Conservation (phyloP, 2,329 filamentous ascomycete genomes). For the Hortaea sp. region DNA sequence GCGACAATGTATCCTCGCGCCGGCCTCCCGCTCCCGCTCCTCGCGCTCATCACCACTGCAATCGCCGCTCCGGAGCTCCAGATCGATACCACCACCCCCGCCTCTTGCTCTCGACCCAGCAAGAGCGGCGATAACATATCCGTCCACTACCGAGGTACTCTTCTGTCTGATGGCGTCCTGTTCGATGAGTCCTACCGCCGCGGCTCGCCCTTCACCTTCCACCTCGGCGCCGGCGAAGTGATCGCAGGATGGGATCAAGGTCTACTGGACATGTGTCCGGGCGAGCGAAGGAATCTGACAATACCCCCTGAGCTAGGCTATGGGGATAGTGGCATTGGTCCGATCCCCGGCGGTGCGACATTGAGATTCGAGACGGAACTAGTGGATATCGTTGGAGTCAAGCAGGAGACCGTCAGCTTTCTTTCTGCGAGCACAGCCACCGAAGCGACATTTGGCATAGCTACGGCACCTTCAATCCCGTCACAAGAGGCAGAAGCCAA, state of each 20-base stretch:
- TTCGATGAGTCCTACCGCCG: constrained; percentile 83
- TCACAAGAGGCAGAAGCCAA: constrained; percentile 3
- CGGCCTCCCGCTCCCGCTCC: constrained; percentile 8
- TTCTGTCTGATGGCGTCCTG: constrained; percentile 53
- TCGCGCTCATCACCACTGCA: constrained; percentile 8
- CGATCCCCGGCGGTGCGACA: constrained; percentile 69
- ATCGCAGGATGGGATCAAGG: constrained; percentile 95
- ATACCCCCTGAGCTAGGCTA: constrained; percentile 84
- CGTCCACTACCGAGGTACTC: constrained; percentile 41
- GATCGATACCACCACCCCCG: constrained; percentile 34
- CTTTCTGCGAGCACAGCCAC: constrained; percentile 2
- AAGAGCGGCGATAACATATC: constrained; percentile 36
- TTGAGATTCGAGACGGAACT: constrained; percentile 90
- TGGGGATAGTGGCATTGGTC: constrained; percentile 60
- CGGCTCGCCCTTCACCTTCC: constrained; percentile 65
- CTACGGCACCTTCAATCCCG: constrained; percentile 16
- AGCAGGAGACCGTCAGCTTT: constrained; percentile 12
- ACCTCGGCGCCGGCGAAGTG: constrained; percentile 68
- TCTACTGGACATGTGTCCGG: constrained; percentile 86
- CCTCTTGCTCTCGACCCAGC: constrained; percentile 35
- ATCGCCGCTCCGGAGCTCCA: constrained; percentile 12
- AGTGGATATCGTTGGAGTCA: constrained; percentile 67
- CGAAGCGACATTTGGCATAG: constrained; percentile 10
- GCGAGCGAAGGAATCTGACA: constrained; percentile 78
- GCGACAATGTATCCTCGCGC: constrained; percentile 9